Evolutionary conservation across 345 rosid genomes (phyloP).

Genomic region (Camelina neglecta): DNA sequence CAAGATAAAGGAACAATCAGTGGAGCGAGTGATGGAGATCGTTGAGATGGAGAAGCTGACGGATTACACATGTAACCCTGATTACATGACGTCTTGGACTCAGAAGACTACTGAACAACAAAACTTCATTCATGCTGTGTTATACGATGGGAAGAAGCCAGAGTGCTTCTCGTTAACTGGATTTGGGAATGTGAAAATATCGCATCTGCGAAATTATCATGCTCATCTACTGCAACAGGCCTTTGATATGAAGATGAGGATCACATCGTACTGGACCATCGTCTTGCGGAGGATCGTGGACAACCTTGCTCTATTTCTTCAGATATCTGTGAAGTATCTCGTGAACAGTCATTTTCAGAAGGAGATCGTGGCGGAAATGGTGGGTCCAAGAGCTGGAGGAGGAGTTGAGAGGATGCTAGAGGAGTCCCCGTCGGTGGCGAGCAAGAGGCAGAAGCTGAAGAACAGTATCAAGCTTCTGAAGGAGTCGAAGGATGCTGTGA

Average conservation of each 20-base stretch:
- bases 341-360: slow-evolving; percentile 39
- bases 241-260: slow-evolving; percentile 43
- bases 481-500: slow-evolving; percentile 45
- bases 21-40: not conserved
- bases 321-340: slow-evolving; percentile 20
- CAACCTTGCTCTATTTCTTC: slow-evolving; percentile 40
- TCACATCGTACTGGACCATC: slow-evolving; percentile 43
- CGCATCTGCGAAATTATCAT: not conserved
- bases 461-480: slow-evolving; percentile 38
- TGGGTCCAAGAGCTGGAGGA: slow-evolving; percentile 3
- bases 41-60: slow-evolving; percentile 35
- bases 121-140: not conserved
- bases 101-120: not conserved
- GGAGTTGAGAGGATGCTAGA: slow-evolving; percentile 37
- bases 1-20: slow-evolving; percentile 11
- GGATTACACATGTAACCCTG: slow-evolving; percentile 35
- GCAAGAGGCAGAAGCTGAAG: slow-evolving; percentile 47
- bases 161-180: not conserved
- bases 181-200: slow-evolving; percentile 6
- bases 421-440: slow-evolving; percentile 39
- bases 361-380: slow-evolving; percentile 36
- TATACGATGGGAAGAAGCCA: not conserved
- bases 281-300: slow-evolving; percentile 44
- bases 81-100: not conserved
- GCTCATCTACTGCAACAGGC: slow-evolving; percentile 21